A percentile compares a stretch with the other conserved stretches of the same genome.
Evolutionary conservation across 495 filamentous ascomycete species (phyloP).

Genomic region (Barbatosphaeria neglecta): DNA sequence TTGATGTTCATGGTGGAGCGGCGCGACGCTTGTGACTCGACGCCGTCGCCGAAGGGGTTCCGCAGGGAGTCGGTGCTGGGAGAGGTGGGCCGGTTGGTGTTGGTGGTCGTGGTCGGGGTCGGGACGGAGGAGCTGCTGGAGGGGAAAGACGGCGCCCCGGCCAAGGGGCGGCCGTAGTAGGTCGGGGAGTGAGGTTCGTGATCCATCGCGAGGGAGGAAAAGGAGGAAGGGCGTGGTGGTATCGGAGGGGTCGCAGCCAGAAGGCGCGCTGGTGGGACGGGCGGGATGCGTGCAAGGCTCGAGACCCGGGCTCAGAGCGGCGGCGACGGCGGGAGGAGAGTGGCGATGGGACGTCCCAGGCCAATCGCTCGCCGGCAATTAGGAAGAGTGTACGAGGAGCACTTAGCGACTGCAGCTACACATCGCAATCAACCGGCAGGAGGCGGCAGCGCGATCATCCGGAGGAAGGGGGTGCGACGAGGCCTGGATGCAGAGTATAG

Average conservation of each 20-base stretch:
- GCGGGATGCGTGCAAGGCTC: neutral
- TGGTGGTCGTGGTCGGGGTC: constrained; percentile 23
- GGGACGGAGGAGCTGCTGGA: constrained; percentile 13
- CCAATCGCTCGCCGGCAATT: neutral
- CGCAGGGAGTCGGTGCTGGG: constrained; percentile 20
- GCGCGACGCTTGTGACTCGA: constrained; percentile 22
- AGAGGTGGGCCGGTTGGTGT: constrained; percentile 20
- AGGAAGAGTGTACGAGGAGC: neutral
- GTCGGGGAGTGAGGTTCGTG: constrained; percentile 5
- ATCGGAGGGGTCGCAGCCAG: too few species aligned
- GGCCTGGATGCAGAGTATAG: neutral
- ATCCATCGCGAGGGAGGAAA: constrained; percentile 7
- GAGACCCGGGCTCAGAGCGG: neutral
- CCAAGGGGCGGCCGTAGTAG: constrained; percentile 5
- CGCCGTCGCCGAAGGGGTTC: constrained; percentile 22
- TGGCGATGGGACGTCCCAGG: too few species aligned
- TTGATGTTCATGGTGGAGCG: constrained; percentile 21
- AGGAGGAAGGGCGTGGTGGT: neutral
- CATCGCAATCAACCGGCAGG: neutral
- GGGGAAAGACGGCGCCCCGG: neutral
- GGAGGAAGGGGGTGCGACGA: neutral
- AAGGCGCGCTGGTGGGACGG: neutral
- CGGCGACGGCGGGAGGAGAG: neutral
- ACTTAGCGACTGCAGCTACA: neutral
- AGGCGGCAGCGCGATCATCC: neutral